phyloP scores from a whole-genome alignment of 768 basidiomycete species.

The Trametes gibbosa region DNA sequence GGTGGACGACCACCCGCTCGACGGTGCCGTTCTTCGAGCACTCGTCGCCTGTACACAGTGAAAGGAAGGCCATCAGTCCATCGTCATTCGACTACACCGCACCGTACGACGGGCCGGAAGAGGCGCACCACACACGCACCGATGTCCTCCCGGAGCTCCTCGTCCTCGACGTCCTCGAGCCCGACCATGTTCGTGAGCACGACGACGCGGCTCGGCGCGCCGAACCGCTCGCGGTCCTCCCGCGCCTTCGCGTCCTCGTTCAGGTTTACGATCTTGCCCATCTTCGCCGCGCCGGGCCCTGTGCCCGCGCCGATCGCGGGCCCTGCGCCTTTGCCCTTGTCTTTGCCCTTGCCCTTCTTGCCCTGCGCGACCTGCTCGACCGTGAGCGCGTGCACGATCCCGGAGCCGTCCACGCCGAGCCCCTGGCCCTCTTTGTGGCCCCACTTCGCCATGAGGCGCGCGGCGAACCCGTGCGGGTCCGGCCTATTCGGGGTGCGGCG shows the following conservation, averaged over 20 bases:
- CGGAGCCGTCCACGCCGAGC: conserved; percentile 77
- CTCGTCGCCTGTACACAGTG: conserved; percentile 64
- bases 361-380: conserved; percentile 62
- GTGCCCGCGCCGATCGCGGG: conserved; percentile 18
- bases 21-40: conserved; percentile 90
- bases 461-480: conserved; percentile 75
- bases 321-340: conserved; percentile 33
- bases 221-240: conserved; percentile 79
- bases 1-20: conserved; percentile 84
- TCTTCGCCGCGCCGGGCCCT: conserved; percentile 53
- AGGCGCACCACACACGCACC: conserved; percentile 45
- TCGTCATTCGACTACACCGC: too few relatives aligned
- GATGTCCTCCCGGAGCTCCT: conserved; percentile 82
- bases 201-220: conserved; percentile 87
- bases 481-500: conserved; percentile 34
- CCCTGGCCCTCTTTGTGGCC: conserved; percentile 95
- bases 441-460: conserved; percentile 93
- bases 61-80: background rate
- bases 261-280: conserved; percentile 88
- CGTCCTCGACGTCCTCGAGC: conserved; percentile 80
- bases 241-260: conserved; percentile 78
- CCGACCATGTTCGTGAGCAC: conserved; percentile 90
- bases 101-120: too few relatives aligned
- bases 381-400: conserved; percentile 85
- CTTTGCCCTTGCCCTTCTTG: conserved; percentile 36